Evolutionary conservation across 805 yeast genomes (phyloP).

Genomic region (Clavispora santaluciae): DNA sequence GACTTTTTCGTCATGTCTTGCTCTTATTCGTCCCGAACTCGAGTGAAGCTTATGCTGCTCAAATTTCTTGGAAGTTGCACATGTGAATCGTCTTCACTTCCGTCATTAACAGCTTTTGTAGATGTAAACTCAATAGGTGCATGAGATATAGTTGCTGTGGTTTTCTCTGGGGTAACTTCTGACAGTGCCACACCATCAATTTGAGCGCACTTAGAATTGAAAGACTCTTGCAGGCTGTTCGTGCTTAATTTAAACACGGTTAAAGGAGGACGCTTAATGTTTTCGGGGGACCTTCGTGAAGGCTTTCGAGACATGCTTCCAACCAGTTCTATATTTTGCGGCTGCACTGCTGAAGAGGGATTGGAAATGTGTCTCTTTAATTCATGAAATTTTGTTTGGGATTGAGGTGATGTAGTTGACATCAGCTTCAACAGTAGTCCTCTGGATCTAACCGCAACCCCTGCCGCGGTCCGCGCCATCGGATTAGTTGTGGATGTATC

Average conservation of each 20-base stretch:
- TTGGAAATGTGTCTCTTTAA: background rate
- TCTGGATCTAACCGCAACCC: conserved; percentile 1
- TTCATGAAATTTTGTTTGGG: background rate
- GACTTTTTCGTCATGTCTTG: too few species aligned
- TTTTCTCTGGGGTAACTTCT: background rate
- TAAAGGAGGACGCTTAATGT: background rate
- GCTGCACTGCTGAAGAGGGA: background rate
- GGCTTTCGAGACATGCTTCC: background rate
- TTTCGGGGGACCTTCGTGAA: background rate
- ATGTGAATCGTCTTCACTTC: background rate
- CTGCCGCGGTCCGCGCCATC: conserved; percentile 1
- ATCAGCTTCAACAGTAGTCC: background rate
- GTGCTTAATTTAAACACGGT: background rate
- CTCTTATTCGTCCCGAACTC: conserved; percentile 12
- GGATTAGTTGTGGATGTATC: background rate
- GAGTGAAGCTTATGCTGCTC: conserved; percentile 14
- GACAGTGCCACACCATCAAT: background rate
- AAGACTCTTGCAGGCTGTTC: background rate
- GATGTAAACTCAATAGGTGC: background rate
- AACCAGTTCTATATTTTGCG: background rate
- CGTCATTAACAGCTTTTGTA: background rate
- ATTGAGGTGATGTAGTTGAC: background rate
- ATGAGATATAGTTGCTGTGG: background rate
- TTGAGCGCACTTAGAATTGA: background rate
- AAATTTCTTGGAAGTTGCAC: conserved; percentile 6